These are phyloP conservation scores for Sporothrix brasiliensis DNA, from an alignment of 2,329 filamentous ascomycete genomes.

Conservation along the genomic window DNA sequence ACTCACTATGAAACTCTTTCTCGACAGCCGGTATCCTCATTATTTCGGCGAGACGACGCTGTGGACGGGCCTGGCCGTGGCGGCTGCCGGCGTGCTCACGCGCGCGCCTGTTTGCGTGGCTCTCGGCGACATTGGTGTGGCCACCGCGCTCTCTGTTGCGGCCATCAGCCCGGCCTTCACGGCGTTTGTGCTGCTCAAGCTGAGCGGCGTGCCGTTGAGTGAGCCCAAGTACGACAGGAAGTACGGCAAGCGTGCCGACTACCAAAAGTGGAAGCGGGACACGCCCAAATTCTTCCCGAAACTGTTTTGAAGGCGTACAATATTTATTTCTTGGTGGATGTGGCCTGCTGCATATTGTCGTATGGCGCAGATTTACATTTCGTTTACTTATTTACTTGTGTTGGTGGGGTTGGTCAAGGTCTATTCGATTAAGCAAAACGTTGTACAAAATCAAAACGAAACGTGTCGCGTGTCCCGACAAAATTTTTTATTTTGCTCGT, in stretches of 20 bases:
- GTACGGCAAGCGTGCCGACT: slow-evolving; percentile 66
- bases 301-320: slow-evolving; percentile 47
- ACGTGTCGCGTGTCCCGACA: not conserved
- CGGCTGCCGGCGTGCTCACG: slow-evolving; percentile 59
- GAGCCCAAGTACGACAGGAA: slow-evolving; percentile 69
- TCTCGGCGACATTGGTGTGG: slow-evolving; percentile 47
- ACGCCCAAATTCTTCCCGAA: slow-evolving; percentile 68
- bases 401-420: not conserved
- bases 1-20: not conserved
- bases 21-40: slow-evolving; percentile 63
- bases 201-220: slow-evolving; percentile 66
- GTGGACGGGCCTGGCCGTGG: slow-evolving; percentile 68
- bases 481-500: not conserved
- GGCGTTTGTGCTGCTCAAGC: slow-evolving; percentile 63
- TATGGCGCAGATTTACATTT: not conserved
- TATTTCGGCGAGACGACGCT: slow-evolving; percentile 73
- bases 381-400: not conserved
- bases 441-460: not conserved
- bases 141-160: slow-evolving; percentile 49
- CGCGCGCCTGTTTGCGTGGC: slow-evolving; percentile 58
- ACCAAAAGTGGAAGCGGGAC: slow-evolving; percentile 68
- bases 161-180: slow-evolving; percentile 66
- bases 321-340: not conserved
- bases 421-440: slow-evolving; percentile 9
- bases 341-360: not conserved